These are phyloP conservation scores for Barnettozyma pratensis DNA, from an alignment of 805 yeast genomes.

Conservation along the genomic window DNA sequence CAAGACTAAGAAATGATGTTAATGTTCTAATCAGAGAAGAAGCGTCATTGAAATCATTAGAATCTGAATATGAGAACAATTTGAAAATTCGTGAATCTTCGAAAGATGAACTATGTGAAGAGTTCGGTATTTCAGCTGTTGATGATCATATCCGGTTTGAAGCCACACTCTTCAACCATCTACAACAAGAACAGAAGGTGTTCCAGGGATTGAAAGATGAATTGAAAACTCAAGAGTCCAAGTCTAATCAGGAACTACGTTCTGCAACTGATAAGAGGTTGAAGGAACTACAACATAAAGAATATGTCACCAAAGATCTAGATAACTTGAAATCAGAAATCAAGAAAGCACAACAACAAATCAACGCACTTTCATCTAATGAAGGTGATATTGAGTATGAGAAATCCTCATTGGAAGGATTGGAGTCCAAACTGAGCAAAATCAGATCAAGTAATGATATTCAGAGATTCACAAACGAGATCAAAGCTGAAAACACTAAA, in stretches of 20 bases:
- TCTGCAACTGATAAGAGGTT: conserved; percentile 28
- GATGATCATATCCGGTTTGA: conserved; percentile 2
- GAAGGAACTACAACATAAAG: conserved; percentile 38
- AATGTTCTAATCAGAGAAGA: conserved; percentile 39
- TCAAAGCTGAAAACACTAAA: conserved; percentile 33
- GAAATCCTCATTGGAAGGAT: conserved; percentile 34
- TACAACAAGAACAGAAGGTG: conserved; percentile 5
- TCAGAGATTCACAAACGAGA: conserved; percentile 27
- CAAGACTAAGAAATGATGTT: conserved; percentile 27
- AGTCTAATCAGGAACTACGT: not conserved
- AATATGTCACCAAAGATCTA: conserved; percentile 39
- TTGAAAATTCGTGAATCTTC: conserved; percentile 12
- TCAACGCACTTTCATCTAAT: conserved; percentile 35
- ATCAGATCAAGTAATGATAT: conserved; percentile 27
- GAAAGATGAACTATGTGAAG: conserved; percentile 9
- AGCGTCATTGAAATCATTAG: conserved; percentile 51
- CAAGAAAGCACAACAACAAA: conserved; percentile 30
- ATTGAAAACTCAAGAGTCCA: conserved; percentile 10
- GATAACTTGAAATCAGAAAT: conserved; percentile 32
- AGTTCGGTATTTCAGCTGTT: not conserved
- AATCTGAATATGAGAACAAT: conserved; percentile 28
- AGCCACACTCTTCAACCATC: not conserved
- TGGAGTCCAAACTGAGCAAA: conserved; percentile 30
- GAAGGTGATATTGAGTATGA: conserved; percentile 45
- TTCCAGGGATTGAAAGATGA: conserved; percentile 10